Conservation (phyloP, 2,329 filamentous ascomycete genomes). For the Colletotrichum eremochloae region DNA sequence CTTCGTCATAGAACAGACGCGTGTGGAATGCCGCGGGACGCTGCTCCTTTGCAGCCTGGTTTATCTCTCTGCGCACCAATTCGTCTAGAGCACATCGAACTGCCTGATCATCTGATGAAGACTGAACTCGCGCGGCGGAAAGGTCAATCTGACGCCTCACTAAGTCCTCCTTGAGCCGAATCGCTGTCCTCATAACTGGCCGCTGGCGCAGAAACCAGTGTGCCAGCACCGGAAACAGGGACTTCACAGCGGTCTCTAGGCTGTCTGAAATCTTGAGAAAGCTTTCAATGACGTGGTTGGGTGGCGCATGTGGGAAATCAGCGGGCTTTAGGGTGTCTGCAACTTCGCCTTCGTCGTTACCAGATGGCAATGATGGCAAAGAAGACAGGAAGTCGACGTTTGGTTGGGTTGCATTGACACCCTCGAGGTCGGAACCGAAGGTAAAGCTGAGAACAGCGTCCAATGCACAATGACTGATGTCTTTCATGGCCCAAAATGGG, state of each 20-base stretch:
- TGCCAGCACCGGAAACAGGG: constrained; percentile 24
- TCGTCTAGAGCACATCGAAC: constrained; percentile 30
- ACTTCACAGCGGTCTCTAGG: constrained; percentile 35
- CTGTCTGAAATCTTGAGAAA: constrained; percentile 25
- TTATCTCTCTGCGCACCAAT: constrained; percentile 32
- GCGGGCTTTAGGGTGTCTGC: background rate
- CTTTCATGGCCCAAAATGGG: constrained; percentile 49
- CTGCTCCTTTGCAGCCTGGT: constrained; percentile 11
- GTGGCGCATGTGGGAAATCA: constrained; percentile 9
- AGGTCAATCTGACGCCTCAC: constrained; percentile 18
- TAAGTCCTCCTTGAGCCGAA: constrained; percentile 24
- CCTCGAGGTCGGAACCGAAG: constrained; percentile 45
- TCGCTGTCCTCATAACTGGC: constrained; percentile 12
- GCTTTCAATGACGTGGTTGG: constrained; percentile 20
- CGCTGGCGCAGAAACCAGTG: constrained; percentile 31
- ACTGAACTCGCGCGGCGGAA: constrained; percentile 4
- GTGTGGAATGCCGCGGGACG: constrained; percentile 36
- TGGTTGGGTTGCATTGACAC: constrained; percentile 32
- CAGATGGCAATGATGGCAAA: background rate
- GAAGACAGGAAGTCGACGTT: constrained; percentile 21
- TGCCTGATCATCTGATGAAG: background rate
- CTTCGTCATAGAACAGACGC: constrained; percentile 51
- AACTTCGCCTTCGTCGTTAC: background rate
- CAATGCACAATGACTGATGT: constrained; percentile 49
- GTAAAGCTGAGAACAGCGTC: constrained; percentile 51